Conservation (phyloP, 2,329 filamentous ascomycete genomes). For the Colletotrichum tofieldiae region DNA sequence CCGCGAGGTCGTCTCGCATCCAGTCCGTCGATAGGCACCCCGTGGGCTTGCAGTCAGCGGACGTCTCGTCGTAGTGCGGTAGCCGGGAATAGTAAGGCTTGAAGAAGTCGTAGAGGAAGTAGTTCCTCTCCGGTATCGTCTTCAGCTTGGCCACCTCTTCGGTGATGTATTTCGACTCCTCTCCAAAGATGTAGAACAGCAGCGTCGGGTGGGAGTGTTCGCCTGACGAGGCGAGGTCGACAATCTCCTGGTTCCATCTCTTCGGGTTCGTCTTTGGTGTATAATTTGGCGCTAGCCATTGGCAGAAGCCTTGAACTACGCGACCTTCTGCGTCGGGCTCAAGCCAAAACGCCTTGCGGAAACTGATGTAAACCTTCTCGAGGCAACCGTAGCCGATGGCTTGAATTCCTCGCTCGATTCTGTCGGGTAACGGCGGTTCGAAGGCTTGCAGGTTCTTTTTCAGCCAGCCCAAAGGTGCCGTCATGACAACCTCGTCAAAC, state of each 20-base stretch:
- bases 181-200: slow-evolving; percentile 85
- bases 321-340: slow-evolving; percentile 56
- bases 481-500: slow-evolving; percentile 80
- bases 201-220: slow-evolving; percentile 81
- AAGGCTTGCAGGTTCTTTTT: slow-evolving; percentile 73
- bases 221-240: slow-evolving; percentile 82
- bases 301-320: slow-evolving; percentile 76
- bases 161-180: slow-evolving; percentile 71
- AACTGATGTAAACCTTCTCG: slow-evolving; percentile 81
- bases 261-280: slow-evolving; percentile 72
- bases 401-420: slow-evolving; percentile 73
- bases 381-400: slow-evolving; percentile 79
- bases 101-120: slow-evolving; percentile 77
- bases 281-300: slow-evolving; percentile 83
- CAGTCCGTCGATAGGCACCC: slow-evolving; percentile 81
- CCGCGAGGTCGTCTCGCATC: slow-evolving; percentile 84
- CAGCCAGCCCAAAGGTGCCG: slow-evolving; percentile 78
- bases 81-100: slow-evolving; percentile 83
- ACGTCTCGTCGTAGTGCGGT: slow-evolving; percentile 73
- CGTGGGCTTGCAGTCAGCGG: slow-evolving; percentile 73
- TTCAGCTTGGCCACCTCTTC: slow-evolving; percentile 58
- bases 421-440: slow-evolving; percentile 70
- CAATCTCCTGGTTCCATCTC: slow-evolving; percentile 81
- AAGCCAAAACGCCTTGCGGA: slow-evolving; percentile 83
- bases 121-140: slow-evolving; percentile 64